Conservation (phyloP, 129 eudicot genomes). For the Saposhnikovia divaricata region DNA sequence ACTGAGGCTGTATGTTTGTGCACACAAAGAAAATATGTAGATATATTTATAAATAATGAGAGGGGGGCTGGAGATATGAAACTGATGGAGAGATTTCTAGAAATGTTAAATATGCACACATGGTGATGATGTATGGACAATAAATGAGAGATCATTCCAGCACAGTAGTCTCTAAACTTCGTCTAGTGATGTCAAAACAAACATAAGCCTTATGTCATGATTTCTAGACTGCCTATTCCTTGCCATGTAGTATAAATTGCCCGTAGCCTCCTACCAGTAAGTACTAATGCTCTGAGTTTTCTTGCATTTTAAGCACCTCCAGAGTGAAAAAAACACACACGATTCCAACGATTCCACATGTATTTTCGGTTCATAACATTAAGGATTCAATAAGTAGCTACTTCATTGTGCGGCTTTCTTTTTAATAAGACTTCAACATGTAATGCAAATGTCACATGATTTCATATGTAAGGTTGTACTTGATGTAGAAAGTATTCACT, state of each 20-base stretch:
- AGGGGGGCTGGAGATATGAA: background rate
- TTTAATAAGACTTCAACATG: background rate
- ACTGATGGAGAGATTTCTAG: background rate
- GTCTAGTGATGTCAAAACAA: constrained; percentile 1
- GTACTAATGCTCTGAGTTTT: background rate
- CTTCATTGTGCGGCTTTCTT: background rate
- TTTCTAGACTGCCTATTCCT: background rate
- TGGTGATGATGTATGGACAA: background rate
- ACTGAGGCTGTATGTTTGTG: constrained; percentile 50
- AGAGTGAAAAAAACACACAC: background rate
- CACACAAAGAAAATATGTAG: constrained; percentile 2
- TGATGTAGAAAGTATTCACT: background rate
- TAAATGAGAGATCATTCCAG: constrained; percentile 40
- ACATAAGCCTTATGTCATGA: constrained; percentile 12
- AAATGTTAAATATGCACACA: background rate
- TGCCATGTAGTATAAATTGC: background rate
- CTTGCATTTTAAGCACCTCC: background rate
- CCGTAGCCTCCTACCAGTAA: background rate
- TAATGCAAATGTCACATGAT: no score
- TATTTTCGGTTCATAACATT: background rate
- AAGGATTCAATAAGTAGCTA: background rate
- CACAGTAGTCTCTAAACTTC: background rate
- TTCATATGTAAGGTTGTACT: background rate
- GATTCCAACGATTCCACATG: background rate
- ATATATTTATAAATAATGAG: background rate